Evolutionary conservation across 805 yeast species (phyloP).

Genomic region (Clavispora santaluciae): DNA sequence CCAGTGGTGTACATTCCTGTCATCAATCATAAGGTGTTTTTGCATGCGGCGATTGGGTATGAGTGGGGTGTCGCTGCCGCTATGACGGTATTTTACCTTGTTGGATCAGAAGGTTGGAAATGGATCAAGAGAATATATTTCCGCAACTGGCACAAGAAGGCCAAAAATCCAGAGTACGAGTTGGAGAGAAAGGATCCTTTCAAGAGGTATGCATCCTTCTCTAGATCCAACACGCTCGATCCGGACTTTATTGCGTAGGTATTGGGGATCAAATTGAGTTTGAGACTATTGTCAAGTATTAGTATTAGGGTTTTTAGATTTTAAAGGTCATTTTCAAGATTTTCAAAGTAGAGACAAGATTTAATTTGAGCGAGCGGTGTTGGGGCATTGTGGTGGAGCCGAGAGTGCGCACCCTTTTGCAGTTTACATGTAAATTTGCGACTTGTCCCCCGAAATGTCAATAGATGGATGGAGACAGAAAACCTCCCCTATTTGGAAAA

Average conservation of each 20-base stretch:
- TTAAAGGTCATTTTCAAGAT: too few relatives aligned
- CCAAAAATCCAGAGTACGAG: conserved; percentile 58
- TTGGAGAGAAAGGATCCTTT: conserved; percentile 61
- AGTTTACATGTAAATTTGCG: too few relatives aligned
- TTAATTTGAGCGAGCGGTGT: too few relatives aligned
- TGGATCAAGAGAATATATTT: conserved; percentile 35
- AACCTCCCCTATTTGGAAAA: too few relatives aligned
- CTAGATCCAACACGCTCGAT: conserved; percentile 46
- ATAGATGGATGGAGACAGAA: too few relatives aligned
- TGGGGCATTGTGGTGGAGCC: too few relatives aligned
- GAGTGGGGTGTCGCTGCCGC: conserved; percentile 39
- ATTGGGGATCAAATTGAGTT: background rate
- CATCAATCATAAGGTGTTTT: conserved; percentile 34
- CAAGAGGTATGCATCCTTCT: conserved; percentile 55
- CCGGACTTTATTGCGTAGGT: conserved; percentile 13
- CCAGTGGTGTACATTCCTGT: conserved; percentile 40
- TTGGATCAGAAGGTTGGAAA: conserved; percentile 35
- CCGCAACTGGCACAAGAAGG: conserved; percentile 25
- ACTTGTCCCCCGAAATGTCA: too few relatives aligned
- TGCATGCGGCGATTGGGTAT: conserved; percentile 34
- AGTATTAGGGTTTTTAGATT: too few relatives aligned
- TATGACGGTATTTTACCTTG: conserved; percentile 24
- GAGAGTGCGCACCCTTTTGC: too few relatives aligned
- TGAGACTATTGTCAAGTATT: background rate
- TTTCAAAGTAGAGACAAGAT: too few relatives aligned